phyloP scores from a whole-genome alignment of 352 stramenopile genomes.

The Globisporangium viniferum region DNA sequence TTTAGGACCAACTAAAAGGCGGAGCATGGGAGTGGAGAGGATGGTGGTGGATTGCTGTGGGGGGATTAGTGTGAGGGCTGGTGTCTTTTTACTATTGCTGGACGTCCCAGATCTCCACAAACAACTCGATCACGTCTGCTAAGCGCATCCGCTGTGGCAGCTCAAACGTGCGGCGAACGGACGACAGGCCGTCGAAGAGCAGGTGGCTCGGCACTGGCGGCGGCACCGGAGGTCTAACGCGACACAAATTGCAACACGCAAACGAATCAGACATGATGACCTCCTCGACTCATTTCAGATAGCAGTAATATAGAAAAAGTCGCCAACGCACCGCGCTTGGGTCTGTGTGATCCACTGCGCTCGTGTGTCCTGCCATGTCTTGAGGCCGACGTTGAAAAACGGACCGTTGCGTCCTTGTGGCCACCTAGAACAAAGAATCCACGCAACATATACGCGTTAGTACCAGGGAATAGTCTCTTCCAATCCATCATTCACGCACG shows the following conservation, averaged over 20 bases:
- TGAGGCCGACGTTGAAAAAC: slow-evolving; percentile 80
- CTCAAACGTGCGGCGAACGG: slow-evolving; percentile 84
- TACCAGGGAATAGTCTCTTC: neutral
- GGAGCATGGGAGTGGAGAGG: neutral
- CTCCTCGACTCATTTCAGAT: slow-evolving; percentile 10
- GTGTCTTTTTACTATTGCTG: slow-evolving; percentile 44
- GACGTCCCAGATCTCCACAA: slow-evolving; percentile 88
- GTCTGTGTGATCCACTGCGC: slow-evolving; percentile 69
- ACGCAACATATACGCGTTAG: neutral
- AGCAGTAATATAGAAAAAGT: neutral
- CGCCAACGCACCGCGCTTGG: slow-evolving; percentile 47
- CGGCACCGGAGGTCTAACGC: slow-evolving; percentile 51
- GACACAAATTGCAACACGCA: slow-evolving; percentile 3
- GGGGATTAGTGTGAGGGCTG: slow-evolving; percentile 11
- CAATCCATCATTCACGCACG: neutral
- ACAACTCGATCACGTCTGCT: slow-evolving; percentile 82
- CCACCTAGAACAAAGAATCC: slow-evolving; percentile 39
- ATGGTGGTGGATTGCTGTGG: neutral
- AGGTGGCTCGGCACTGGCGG: slow-evolving; percentile 68
- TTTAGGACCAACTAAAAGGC: neutral
- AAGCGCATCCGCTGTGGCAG: slow-evolving; percentile 83
- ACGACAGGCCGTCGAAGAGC: slow-evolving; percentile 82
- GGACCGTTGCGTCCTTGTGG: slow-evolving; percentile 83
- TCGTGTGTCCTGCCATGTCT: slow-evolving; percentile 73
- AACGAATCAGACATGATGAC: neutral